Evolutionary conservation across 805 yeast genomes (phyloP).

Genomic region (Pachysolen tannophilus): DNA sequence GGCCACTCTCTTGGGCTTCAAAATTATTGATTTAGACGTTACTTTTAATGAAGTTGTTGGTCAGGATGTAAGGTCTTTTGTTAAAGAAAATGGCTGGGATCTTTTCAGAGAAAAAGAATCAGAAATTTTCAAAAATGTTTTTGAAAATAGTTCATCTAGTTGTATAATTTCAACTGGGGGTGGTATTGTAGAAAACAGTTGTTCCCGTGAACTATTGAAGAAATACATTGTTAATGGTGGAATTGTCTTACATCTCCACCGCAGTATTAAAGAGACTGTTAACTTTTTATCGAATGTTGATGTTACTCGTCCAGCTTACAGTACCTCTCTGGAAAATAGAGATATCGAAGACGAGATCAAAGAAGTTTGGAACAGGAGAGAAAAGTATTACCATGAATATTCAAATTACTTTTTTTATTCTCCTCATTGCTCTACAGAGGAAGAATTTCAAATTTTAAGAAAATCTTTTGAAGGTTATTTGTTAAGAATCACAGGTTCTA

Average conservation of each 20-base stretch:
- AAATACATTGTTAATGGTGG: conserved; percentile 53
- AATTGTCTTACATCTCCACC: conserved; percentile 82
- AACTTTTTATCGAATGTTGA: conserved; percentile 63
- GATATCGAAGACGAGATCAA: conserved; percentile 54
- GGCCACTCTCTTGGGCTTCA: conserved; percentile 58
- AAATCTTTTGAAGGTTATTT: conserved; percentile 52
- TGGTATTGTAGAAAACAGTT: conserved; percentile 77
- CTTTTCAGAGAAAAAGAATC: conserved; percentile 67
- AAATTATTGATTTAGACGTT: conserved; percentile 69
- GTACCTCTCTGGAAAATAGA: conserved; percentile 4
- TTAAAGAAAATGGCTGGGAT: conserved; percentile 77
- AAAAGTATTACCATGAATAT: conserved; percentile 69
- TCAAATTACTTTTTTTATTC: conserved; percentile 75
- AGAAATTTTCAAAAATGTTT: conserved; percentile 41
- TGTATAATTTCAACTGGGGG: conserved; percentile 92
- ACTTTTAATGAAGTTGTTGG: conserved; percentile 50
- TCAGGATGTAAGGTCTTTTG: conserved; percentile 48
- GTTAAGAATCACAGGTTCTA: conserved; percentile 51
- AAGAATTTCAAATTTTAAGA: conserved; percentile 50
- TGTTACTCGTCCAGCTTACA: conserved; percentile 79
- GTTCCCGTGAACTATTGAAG: conserved; percentile 58
- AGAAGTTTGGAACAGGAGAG: conserved; percentile 80
- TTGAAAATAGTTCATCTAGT: conserved; percentile 34
- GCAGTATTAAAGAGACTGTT: conserved; percentile 77
- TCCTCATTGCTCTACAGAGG: conserved; percentile 52